These are phyloP conservation scores for Fragaria iinumae DNA, from an alignment of 306 rosid genomes.

Conservation along the genomic window DNA sequence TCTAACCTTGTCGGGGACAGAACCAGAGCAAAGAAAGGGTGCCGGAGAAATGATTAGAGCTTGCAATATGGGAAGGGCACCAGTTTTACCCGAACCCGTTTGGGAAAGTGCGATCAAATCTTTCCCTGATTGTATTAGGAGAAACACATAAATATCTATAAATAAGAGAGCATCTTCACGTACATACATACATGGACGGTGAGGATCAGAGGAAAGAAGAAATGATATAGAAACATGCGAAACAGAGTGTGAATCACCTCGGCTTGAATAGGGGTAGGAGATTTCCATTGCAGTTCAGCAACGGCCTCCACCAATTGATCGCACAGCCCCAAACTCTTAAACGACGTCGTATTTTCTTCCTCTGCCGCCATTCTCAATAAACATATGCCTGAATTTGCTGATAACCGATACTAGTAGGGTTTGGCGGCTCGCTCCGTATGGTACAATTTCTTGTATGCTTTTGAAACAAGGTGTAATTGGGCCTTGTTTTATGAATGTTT, in stretches of 20 bases:
- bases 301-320: conserved; percentile 62
- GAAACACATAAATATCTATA: background rate
- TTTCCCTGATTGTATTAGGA: conserved; percentile 43
- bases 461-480: too few relatives aligned
- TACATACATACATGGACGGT: too few relatives aligned
- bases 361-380: background rate
- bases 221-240: background rate
- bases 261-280: conserved; percentile 60
- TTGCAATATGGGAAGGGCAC: conserved; percentile 89
- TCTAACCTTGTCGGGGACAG: conserved; percentile 82
- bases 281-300: conserved; percentile 63
- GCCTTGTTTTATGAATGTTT: too few relatives aligned
- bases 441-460: background rate
- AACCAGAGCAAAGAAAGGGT: conserved; percentile 64
- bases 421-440: background rate
- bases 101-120: conserved; percentile 91
- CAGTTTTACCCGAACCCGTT: conserved; percentile 94
- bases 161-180: too few relatives aligned
- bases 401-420: background rate
- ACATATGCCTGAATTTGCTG: background rate
- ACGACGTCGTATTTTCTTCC: conserved; percentile 16
- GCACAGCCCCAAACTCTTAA: conserved; percentile 56
- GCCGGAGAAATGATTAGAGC: conserved; percentile 55
- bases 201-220: too few relatives aligned
- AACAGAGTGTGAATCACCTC: conserved; percentile 40